Evolutionary conservation across 768 basidiomycete genomes (phyloP), one percentile per base, ranked within the genome.

Genomic region (Suillus ampliporus): DNA sequence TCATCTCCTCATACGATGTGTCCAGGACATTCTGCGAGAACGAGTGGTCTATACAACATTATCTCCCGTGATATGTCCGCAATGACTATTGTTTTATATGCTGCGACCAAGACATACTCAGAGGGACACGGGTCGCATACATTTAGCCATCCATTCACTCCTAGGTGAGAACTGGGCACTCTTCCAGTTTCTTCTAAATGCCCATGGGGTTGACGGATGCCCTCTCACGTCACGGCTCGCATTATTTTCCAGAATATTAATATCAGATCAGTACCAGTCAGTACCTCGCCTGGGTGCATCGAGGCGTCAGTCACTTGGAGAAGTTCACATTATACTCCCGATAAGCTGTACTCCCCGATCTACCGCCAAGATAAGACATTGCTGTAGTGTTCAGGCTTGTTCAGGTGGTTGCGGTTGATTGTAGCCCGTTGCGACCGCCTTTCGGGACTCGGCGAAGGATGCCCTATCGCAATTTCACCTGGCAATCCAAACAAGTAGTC

Each of bases 211-310:
- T 56, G 23, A 38, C 23, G 17, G 9, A 56, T 56, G 31, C 40
- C 17, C 54, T 56, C 54, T 23, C 54, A 56, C 37, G 54, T 56
- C 54, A 56, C 38, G 37, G 17, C 38, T 26, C 23, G 37, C 17
- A 19, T 17, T 26, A 56, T 37, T 19, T 40, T 40, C 23, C 26
- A 40, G 17, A 26, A 53, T 53, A 35, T 15, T 23, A 9, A 54
- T 37, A 9, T 54, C 52, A 37, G 23, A 17, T 40, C 23, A 40
- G 37, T 40, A 26, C 54, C 23, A 26, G 38, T 38, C 17, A 37
- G 53, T 56, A 26, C 54, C 54, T 26, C 23, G 17, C 15, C 23
- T 56, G 10, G 37, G 10, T 56, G 37, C 23, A 56, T 56, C 19
- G 50, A 51, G 19, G 50, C 19, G 47, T 13, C 51, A 54, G 23